Evolutionary conservation across 2,329 filamentous ascomycete genomes (phyloP), one percentile per base, ranked within the genome.

Genomic region (Lecanicillium sp.): DNA sequence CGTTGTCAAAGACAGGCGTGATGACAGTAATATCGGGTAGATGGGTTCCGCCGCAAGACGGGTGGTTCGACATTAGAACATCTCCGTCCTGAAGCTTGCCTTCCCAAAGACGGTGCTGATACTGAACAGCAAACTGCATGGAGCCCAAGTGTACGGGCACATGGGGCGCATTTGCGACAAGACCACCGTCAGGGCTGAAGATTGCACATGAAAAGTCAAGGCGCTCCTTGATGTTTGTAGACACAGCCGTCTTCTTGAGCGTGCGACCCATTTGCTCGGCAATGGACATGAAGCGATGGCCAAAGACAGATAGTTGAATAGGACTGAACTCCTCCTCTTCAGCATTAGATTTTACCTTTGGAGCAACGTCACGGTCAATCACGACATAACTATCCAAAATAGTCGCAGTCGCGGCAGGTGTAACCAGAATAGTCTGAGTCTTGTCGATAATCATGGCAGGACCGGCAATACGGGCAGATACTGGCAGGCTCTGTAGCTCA

Each of bases 251-350:
- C 61, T 87, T 87, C 52, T 88, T 82, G n/a, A 90, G 60, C 4
- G 82, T 81, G 37, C 81, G 71, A 0, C 85, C 84, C 84, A 89
- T 89, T 52, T 89, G 84, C 57, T 89, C 85, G 0, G 85, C 85
- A 45, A 89, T 86, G 3, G 81, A 79, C 84, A 89, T 89, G 61
- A 90, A 90, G 3, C 84, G 71, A 56, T 89, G 83, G 0, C 79
- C 81, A 50, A 90, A 89, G 42, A 89, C 81, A 47, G 77, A 83
- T 2, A 90, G 68, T 57, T 84, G 72, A 48, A 89, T 84, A 9
- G 82, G 83, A 40, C 45, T 47, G 14, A 49, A 48, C 15, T 50
- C 49, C 42, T 36, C 40, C 39, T 44, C 28, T 10, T 44, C 42
- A n/a, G 49, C 12, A n/a, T 25, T 4, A n/a, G 9, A 9, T 14